Evolutionary conservation across 1,139 yeast genomes (phyloP).

Genomic region (Yamadazyma buinensis): DNA sequence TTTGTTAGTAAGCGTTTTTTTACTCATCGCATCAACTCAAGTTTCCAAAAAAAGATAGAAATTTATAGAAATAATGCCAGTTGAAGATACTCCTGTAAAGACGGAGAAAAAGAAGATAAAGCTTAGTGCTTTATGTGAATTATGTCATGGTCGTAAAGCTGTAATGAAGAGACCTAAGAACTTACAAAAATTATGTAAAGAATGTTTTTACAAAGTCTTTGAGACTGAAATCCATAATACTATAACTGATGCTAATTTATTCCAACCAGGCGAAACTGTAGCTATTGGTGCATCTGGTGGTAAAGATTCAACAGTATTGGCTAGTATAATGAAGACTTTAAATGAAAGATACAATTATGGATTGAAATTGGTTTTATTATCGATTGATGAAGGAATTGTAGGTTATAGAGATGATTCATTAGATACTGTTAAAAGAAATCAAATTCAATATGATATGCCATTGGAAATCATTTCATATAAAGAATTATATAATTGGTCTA

Average conservation of each 20-base stretch:
- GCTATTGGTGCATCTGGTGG: conserved; percentile 99
- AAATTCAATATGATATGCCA: conserved; percentile 82
- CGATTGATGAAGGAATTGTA: conserved; percentile 95
- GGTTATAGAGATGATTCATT: conserved; percentile 97
- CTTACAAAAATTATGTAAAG: conserved; percentile 84
- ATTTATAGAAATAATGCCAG: conserved; percentile 1
- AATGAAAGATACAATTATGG: conserved; percentile 90
- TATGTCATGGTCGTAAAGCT: conserved; percentile 83
- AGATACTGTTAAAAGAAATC: conserved; percentile 94
- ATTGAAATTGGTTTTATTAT: conserved; percentile 70
- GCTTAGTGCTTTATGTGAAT: conserved; percentile 61
- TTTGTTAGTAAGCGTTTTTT: too few species aligned
- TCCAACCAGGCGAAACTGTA: conserved; percentile 75
- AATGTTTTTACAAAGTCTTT: conserved; percentile 84
- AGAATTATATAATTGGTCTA: conserved; percentile 91
- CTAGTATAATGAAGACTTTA: conserved; percentile 78
- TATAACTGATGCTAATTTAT: conserved; percentile 64
- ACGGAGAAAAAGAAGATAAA: conserved; percentile 29
- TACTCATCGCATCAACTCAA: neutral
- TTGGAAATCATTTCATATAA: conserved; percentile 85
- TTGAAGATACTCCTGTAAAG: neutral
- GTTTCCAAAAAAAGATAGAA: neutral
- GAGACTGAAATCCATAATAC: conserved; percentile 96
- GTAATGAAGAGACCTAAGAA: conserved; percentile 91
- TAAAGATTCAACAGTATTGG: conserved; percentile 93